Evolutionary conservation across 768 basidiomycete genomes (phyloP).

Genomic region (Leucosporidium creatinivorum): DNA sequence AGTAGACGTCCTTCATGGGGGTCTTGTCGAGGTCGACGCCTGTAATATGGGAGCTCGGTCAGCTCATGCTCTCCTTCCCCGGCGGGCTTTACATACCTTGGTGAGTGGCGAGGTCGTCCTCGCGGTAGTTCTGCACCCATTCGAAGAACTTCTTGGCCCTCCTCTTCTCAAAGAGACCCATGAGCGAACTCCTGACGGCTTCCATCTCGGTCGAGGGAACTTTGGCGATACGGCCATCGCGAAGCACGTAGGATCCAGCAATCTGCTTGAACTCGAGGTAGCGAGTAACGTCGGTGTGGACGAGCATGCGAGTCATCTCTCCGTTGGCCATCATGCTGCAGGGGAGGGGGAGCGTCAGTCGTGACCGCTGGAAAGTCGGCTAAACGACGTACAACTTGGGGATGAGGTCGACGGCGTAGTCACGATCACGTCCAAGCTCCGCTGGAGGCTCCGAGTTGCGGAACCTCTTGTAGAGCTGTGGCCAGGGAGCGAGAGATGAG

Average conservation of each 20-base stretch:
- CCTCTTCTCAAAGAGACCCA: conserved; percentile 99
- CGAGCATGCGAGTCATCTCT: conserved; percentile 93
- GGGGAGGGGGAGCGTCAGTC: background rate
- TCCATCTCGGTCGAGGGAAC: conserved; percentile 97
- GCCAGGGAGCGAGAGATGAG: background rate
- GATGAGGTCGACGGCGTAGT: conserved; percentile 95
- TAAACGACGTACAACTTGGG: conserved; percentile 63
- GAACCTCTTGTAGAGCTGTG: conserved; percentile 92
- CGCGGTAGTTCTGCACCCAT: conserved; percentile 89
- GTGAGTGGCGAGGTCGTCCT: conserved; percentile 90
- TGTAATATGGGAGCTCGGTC: conserved; percentile 38
- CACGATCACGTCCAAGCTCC: conserved; percentile 89
- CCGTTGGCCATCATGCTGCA: conserved; percentile 82
- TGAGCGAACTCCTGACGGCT: conserved; percentile 85
- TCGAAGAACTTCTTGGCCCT: conserved; percentile 98
- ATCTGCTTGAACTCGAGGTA: conserved; percentile 99
- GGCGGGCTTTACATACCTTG: conserved; percentile 56
- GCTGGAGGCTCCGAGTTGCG: conserved; percentile 66
- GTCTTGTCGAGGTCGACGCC: conserved; percentile 82
- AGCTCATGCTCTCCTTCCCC: background rate
- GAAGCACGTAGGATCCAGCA: conserved; percentile 94
- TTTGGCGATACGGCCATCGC: conserved; percentile 93
- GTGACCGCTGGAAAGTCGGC: no score
- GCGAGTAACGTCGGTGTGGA: conserved; percentile 95
- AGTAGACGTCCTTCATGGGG: conserved; percentile 88